These are phyloP conservation scores for Eucalyptus erythrocorys DNA, from an alignment of 345 rosid genomes.

Conservation along the genomic window DNA sequence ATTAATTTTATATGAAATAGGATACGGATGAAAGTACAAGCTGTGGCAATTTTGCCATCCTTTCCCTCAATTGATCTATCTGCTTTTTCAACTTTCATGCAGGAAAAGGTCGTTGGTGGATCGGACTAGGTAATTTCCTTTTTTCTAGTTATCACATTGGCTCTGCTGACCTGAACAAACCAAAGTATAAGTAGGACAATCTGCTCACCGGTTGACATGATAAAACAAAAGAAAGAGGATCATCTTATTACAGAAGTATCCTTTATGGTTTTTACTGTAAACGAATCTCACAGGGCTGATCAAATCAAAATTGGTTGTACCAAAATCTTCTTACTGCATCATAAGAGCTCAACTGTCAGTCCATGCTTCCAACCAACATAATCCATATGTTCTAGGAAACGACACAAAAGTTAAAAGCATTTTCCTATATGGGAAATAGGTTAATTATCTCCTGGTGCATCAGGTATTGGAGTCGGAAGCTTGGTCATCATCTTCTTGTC, in stretches of 20 bases:
- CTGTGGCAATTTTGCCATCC: background rate
- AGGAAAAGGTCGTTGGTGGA: background rate
- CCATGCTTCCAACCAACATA: background rate
- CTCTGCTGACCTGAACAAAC: background rate
- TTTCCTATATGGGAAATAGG: too few relatives aligned
- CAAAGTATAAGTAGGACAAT: background rate
- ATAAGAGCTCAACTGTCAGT: background rate
- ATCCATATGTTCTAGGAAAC: background rate
- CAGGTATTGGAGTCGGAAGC: too few relatives aligned
- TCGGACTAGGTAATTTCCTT: background rate
- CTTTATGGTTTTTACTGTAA: background rate
- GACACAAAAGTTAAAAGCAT: background rate
- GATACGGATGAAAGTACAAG: background rate
- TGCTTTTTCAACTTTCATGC: background rate
- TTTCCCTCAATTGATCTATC: background rate
- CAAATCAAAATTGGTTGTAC: background rate
- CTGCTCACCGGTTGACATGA: background rate
- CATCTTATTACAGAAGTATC: background rate
- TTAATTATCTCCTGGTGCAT: too few relatives aligned
- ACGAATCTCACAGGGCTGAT: background rate
- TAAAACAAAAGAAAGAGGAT: background rate
- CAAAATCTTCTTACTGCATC: background rate
- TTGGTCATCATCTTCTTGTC: too few relatives aligned
- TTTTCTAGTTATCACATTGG: background rate
- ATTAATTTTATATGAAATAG: too few relatives aligned